A percentile compares a stretch with the other conserved stretches of the same genome.
phyloP scores from a whole-genome alignment of 768 basidiomycete species.

The Phaeotremella skinneri region DNA sequence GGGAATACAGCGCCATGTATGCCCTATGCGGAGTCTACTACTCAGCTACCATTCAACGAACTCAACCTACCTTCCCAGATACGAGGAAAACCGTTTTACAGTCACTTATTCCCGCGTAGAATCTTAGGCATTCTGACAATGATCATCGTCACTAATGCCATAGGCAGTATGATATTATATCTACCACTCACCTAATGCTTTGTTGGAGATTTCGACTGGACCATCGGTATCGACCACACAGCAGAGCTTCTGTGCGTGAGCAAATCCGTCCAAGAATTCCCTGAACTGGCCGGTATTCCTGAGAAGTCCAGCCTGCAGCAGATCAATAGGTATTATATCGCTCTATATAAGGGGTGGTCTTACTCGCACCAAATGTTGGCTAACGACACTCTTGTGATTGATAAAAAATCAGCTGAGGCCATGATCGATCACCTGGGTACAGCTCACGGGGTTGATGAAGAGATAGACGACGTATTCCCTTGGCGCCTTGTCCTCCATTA shows the following conservation, averaged over 20 bases:
- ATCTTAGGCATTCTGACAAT: constrained; percentile 8
- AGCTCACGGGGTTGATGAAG: constrained; percentile 32
- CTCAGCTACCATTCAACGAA: neutral
- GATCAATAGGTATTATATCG: constrained; percentile 1
- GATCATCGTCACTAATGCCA: constrained; percentile 1
- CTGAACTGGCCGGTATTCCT: constrained; percentile 14
- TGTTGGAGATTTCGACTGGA: constrained; percentile 3
- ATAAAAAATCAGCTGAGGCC: no score
- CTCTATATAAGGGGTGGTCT: no score
- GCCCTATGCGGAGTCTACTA: neutral
- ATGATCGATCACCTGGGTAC: neutral
- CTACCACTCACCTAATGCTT: constrained; percentile 15
- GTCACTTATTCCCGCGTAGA: constrained; percentile 4
- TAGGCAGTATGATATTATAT: neutral
- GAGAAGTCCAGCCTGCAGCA: constrained; percentile 5
- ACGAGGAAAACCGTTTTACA: constrained; percentile 20
- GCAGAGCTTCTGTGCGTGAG: constrained; percentile 7
- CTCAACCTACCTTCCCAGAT: neutral
- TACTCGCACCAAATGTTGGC: no score
- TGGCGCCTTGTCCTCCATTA: neutral
- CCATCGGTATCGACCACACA: constrained; percentile 18
- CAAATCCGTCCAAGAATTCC: constrained; percentile 33
- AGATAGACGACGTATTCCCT: constrained; percentile 14
- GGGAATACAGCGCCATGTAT: neutral
- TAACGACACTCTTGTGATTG: no score